Evolutionary conservation across 73 alveolate genomes (phyloP), one percentile per base, ranked within the genome.

Genomic region (Paramecium sexaurelia): DNA sequence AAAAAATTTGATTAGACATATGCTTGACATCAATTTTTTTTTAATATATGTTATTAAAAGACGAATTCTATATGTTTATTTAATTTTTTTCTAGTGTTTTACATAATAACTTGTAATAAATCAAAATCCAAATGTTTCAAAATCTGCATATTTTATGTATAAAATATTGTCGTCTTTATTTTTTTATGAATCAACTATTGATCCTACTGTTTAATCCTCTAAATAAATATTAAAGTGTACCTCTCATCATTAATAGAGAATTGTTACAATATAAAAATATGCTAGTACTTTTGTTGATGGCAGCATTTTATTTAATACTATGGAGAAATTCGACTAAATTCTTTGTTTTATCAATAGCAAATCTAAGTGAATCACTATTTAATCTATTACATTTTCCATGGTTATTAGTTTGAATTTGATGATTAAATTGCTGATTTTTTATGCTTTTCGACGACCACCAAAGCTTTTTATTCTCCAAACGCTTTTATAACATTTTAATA

Each of bases 151-250:
- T 61, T 61, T 61, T 61, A 61, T 61, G 26, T 61, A 61, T 61
- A 61, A 61, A 61, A 29, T 26, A 61, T 32, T 32, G 9, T 61
- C 83, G 24, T 26, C 83, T 8, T 61, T 32, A 24, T 61, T 61
- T 61, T 61, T 61, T 11, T 61, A 32, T 0, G 47, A 29, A 3
- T 61, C 83, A 61, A 29, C 2, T 3, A 61, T 61, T 29, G 20
- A 26, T 22, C 83, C 83, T 4, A 61, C 83, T 26, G 83, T 61
- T 61, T 29, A 61, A 61, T 61, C 83, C 20, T 61, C 83, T 61
- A 24, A 26, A 61, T 61, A 24, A 20, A 29, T 15, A 0, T 26
- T 3, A 61, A 3, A 61, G 11, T 6, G 11, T 61, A 61, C 83
- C 83, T 61, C 43, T 61, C 83, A 61, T 6, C 43, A 24, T 19